Percentiles rank a stretch among this genome's conserved stretches.
Conservation (phyloP, 1,284 basidiomycete genomes). For the Sporisorium scitamineum region DNA sequence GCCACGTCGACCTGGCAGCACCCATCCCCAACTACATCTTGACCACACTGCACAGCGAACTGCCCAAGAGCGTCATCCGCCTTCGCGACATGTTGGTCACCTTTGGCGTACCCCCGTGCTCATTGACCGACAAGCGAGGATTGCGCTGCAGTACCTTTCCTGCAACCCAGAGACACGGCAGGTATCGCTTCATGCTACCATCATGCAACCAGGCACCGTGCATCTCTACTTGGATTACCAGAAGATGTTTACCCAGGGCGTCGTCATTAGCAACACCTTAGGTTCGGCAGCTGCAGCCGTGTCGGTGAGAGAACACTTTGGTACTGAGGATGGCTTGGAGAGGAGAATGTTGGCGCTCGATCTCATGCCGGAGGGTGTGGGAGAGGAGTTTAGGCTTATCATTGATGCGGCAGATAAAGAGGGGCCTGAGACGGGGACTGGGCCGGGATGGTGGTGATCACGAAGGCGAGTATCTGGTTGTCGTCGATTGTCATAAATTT, state of each 20-base stretch:
- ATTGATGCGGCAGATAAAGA: conserved; percentile 51
- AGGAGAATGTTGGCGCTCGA: conserved; percentile 44
- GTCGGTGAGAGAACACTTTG: conserved; percentile 39
- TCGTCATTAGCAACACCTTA: conserved; percentile 32
- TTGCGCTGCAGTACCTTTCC: conserved; percentile 46
- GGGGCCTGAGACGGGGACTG: conserved; percentile 42
- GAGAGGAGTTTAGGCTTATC: conserved; percentile 44
- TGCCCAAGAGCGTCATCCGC: conserved; percentile 37
- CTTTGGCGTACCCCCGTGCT: conserved; percentile 58
- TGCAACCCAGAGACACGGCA: conserved; percentile 48
- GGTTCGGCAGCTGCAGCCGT: conserved; percentile 36
- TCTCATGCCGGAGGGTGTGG: conserved; percentile 30
- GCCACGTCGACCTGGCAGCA: conserved; percentile 39
- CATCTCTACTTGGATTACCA: conserved; percentile 51
- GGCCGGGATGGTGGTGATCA: conserved; percentile 52
- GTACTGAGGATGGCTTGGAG: conserved; percentile 33
- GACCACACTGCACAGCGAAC: conserved; percentile 41
- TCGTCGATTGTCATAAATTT: too few relatives aligned
- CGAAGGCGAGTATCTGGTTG: too few relatives aligned
- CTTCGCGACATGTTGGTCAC: conserved; percentile 50
- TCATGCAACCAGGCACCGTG: conserved; percentile 48
- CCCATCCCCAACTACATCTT: conserved; percentile 53
- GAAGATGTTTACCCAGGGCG: conserved; percentile 56
- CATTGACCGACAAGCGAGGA: conserved; percentile 40
- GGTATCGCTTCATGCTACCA: conserved; percentile 39